These are phyloP conservation scores for Phylloporus rhodoxanthus DNA, from an alignment of 768 basidiomycete species.

Conservation along the genomic window DNA sequence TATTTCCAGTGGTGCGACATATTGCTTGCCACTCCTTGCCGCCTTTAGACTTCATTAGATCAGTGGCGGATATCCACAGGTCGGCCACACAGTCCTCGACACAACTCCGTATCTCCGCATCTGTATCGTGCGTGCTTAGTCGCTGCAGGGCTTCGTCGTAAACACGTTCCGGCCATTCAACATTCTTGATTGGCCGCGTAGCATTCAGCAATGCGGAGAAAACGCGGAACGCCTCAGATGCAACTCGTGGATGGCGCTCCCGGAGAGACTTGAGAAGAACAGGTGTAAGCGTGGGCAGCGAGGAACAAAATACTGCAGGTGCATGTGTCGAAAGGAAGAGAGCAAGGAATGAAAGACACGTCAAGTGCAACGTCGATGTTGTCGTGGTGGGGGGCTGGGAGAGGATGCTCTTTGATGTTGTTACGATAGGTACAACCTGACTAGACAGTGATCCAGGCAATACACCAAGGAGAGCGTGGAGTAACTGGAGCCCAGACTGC, in stretches of 20 bases:
- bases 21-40: conserved; percentile 79
- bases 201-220: conserved; percentile 79
- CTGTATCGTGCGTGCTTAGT: conserved; percentile 76
- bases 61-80: conserved; percentile 82
- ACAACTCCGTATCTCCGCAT: conserved; percentile 79
- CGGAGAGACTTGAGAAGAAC: conserved; percentile 66
- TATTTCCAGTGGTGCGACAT: conserved; percentile 63
- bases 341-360: conserved; percentile 79
- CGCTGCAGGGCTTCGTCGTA: conserved; percentile 71
- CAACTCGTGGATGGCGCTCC: conserved; percentile 86
- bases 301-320: conserved; percentile 49
- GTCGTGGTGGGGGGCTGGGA: conserved; percentile 66
- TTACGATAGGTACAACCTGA: conserved; percentile 58
- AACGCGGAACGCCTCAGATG: conserved; percentile 81
- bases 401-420: conserved; percentile 60
- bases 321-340: conserved; percentile 70
- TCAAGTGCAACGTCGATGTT: conserved; percentile 76
- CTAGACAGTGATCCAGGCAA: conserved; percentile 76
- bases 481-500: conserved; percentile 79
- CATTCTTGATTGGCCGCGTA: conserved; percentile 59
- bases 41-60: conserved; percentile 56
- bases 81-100: conserved; percentile 83
- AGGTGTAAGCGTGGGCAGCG: conserved; percentile 65
- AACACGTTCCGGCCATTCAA: conserved; percentile 64
- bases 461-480: conserved; percentile 70